Base-by-base conservation (phyloP, 345 rosid species). In the Eutrema heterophyllum region DNA sequence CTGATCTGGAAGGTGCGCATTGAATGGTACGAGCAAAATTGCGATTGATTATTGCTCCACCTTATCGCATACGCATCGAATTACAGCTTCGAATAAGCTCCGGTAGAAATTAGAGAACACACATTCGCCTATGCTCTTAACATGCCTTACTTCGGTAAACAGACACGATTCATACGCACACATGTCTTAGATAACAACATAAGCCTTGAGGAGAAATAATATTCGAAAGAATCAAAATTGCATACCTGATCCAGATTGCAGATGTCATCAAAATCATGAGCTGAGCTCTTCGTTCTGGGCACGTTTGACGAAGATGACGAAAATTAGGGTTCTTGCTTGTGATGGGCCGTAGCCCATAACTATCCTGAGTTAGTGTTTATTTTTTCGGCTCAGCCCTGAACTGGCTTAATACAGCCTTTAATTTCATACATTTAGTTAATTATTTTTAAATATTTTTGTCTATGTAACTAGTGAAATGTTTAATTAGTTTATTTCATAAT, bases 291-390 rank as follows among this genome's bases (percentile, higher is more conserved):
- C 9, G 15, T 56, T 56, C 66, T 46, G 67, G 66, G 26, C 36
- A 72, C 30, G 70, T 52, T 43, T 21, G 76, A 52, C 3, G 39
- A 56, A 56, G 56, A 56, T 55, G 57, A 18, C 46, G 57, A 36
- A 57, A 36, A 48, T 38, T 73, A 73, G 78, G 78, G 66, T 65
- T 73, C 78, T 56, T 64, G 35, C 41, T 46, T 73, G 1, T 63
- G 7, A 14, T 72, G 76, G 76, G 76, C 76, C 27, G 21, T 26
- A 2, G 70, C 63, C 70, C 76, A 41, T 38, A 13, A 14, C 6
- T 39, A 39, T 0, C 13, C 13, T 39, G 11, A 14, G 9, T 12
- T 49, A n/a, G 5, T 21, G 11, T 18, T 49, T 49, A n/a, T 48
- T 9, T 15, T 48, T 16, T 8, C 13, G 60, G 40, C 60, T 55